Evolutionary conservation across 2,329 filamentous ascomycete species (phyloP).

Genomic region (Neofusicoccum cordaticola): DNA sequence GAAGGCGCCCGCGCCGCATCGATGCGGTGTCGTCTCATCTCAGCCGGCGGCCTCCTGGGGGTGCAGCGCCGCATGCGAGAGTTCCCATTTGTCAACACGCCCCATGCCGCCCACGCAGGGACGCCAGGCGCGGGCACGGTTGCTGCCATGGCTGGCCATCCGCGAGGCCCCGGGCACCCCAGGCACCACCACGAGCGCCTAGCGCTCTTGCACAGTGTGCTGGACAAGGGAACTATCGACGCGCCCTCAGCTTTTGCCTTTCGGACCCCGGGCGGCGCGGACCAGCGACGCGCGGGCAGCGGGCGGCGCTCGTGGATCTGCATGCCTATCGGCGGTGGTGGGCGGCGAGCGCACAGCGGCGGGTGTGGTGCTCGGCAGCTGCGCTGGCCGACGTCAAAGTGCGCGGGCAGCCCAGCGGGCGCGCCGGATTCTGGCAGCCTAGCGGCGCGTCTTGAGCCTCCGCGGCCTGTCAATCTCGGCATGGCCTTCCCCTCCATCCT

Average conservation of each 20-base stretch:
- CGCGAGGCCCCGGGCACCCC: background rate
- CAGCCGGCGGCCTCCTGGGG: background rate
- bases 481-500: background rate
- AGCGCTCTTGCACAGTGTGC: background rate
- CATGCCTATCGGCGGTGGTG: too few relatives aligned
- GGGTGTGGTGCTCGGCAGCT: background rate
- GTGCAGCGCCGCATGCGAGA: slow-evolving; percentile 1
- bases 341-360: too few relatives aligned
- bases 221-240: background rate
- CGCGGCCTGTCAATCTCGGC: background rate
- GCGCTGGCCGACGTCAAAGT: background rate
- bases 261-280: background rate
- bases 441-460: background rate
- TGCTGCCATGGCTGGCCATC: background rate
- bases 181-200: background rate
- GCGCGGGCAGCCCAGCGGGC: background rate
- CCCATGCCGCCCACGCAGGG: slow-evolving; percentile 3
- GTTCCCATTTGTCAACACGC: slow-evolving; percentile 6
- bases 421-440: background rate
- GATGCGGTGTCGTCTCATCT: slow-evolving; percentile 11
- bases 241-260: background rate
- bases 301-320: background rate
- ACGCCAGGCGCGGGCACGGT: slow-evolving; percentile 10
- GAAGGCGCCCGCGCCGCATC: background rate
- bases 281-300: background rate